Evolutionary conservation across 73 alveolate genomes (phyloP).

Genomic region (Paramecium caudatum): DNA sequence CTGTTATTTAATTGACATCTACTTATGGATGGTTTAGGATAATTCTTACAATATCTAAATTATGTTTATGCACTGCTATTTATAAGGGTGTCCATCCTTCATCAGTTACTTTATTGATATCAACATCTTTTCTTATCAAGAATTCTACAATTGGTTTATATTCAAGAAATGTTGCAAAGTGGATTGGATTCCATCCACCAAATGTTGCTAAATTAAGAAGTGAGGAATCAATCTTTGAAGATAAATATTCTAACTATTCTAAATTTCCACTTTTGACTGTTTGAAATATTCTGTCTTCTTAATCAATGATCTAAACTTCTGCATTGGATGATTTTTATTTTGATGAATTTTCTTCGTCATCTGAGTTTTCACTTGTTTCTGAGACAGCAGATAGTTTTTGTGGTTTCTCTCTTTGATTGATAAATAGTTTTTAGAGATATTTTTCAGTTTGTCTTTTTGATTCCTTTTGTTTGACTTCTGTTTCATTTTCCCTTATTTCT

Average conservation of each 20-base stretch:
- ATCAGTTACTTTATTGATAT: slow-evolving; percentile 54
- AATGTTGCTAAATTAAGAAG: slow-evolving; percentile 34
- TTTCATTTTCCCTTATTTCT: slow-evolving; percentile 59
- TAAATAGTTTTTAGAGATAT: background rate
- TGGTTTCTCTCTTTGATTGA: slow-evolving; percentile 17
- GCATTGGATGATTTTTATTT: slow-evolving; percentile 16
- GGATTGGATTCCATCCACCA: slow-evolving; percentile 70
- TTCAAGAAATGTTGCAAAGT: slow-evolving; percentile 53
- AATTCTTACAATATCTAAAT: background rate
- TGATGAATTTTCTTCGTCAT: slow-evolving; percentile 35
- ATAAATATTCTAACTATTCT: background rate
- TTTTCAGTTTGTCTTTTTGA: background rate
- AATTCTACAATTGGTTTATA: background rate
- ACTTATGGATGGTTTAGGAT: slow-evolving; percentile 40
- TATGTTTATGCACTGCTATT: slow-evolving; percentile 32
- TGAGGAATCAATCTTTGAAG: background rate
- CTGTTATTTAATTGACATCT: slow-evolving; percentile 43
- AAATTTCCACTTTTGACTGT: slow-evolving; percentile 25
- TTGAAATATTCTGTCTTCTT: slow-evolving; percentile 35
- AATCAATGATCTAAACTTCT: background rate
- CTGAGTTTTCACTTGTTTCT: slow-evolving; percentile 60
- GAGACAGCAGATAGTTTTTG: slow-evolving; percentile 37
- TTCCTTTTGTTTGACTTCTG: background rate
- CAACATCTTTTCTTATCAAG: slow-evolving; percentile 11
- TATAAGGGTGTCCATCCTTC: slow-evolving; percentile 65